Evolutionary conservation across 257 asterid genomes (phyloP), one percentile per base, ranked within the genome.

Genomic region (Solanum sitiens): DNA sequence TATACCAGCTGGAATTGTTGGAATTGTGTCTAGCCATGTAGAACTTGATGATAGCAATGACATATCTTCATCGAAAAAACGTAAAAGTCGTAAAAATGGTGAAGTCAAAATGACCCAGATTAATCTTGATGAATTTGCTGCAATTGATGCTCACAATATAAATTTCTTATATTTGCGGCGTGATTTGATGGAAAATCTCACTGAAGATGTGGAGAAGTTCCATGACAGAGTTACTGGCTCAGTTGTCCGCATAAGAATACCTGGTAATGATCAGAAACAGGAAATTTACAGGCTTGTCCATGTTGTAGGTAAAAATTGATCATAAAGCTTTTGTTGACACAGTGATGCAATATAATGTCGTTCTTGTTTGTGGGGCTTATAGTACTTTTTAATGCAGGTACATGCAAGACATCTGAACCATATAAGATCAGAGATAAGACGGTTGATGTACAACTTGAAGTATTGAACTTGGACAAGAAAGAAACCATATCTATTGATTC

Each of bases 271-370:
- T 89, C 98, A 91, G 93, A 93, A 93, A 92, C 95, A 92, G 87
- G 97, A 97, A 83, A 89, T 96, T 89, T 91, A 91, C 93, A 92
- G 99, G 94, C 98, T 97, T 87, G 99, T 96, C 86, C 97, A 94
- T 93, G 99, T 97, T 89, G 95, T 93, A 90, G 99, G 99, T 96
- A 94, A 85, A 85, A 27, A 50, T 84, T 86, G 88, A n/a, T 87
- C 53, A 85, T 82, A 12, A 50, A 82, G 7, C 45, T 50, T 82
- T 82, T 50, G 59, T 33, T 56, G 65, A 56, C 30, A 30, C 45
- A 30, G 20, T 47, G 83, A 6, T 82, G 70, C 67, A 82, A 82
- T 82, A 18, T 82, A 20, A 32, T 30, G 30, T 30, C 12, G 6
- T 82, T 82, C 70, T 30, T 30, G 70, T 50, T 47, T 82, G 67